Percentiles rank a stretch among this genome's conserved stretches.
Evolutionary conservation across 805 yeast genomes (phyloP).

Genomic region (Isabelozyma pseudorhagii): DNA sequence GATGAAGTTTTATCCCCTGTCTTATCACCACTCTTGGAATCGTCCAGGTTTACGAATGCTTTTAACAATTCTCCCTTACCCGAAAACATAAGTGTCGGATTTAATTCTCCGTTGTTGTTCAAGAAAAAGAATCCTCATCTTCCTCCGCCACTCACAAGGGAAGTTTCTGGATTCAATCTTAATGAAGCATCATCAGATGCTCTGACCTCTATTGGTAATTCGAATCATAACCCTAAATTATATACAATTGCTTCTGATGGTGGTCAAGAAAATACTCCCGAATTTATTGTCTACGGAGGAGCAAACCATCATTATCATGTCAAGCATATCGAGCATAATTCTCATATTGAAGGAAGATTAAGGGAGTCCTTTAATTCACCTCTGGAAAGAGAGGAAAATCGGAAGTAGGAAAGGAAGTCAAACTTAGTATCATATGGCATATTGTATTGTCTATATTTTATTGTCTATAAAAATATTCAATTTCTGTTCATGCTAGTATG

Average conservation of each 20-base stretch:
- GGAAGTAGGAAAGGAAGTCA: no score
- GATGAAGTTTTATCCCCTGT: slow-evolving; percentile 47
- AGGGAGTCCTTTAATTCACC: neutral
- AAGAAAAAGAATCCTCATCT: neutral
- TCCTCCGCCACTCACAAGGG: slow-evolving; percentile 2
- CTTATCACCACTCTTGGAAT: slow-evolving; percentile 40
- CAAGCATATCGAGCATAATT: slow-evolving; percentile 3
- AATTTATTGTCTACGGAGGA: slow-evolving; percentile 14
- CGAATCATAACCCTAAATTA: slow-evolving; percentile 1
- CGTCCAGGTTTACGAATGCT: slow-evolving; percentile 4
- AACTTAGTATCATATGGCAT: neutral
- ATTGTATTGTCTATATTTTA: no score
- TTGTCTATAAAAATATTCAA: slow-evolving; percentile 3
- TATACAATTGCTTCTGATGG: neutral
- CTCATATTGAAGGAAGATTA: neutral
- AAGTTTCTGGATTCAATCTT: slow-evolving; percentile 13
- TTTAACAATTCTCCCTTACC: neutral
- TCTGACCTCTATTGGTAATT: neutral
- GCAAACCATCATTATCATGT: slow-evolving; percentile 19
- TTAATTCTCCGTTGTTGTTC: neutral
- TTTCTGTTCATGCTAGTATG: slow-evolving; percentile 51
- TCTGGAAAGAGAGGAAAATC: no score
- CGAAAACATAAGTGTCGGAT: neutral
- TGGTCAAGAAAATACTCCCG: slow-evolving; percentile 1
- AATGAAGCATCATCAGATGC: slow-evolving; percentile 2